phyloP scores from a whole-genome alignment of 139 green algal species.

The Dunaliella primolecta region DNA sequence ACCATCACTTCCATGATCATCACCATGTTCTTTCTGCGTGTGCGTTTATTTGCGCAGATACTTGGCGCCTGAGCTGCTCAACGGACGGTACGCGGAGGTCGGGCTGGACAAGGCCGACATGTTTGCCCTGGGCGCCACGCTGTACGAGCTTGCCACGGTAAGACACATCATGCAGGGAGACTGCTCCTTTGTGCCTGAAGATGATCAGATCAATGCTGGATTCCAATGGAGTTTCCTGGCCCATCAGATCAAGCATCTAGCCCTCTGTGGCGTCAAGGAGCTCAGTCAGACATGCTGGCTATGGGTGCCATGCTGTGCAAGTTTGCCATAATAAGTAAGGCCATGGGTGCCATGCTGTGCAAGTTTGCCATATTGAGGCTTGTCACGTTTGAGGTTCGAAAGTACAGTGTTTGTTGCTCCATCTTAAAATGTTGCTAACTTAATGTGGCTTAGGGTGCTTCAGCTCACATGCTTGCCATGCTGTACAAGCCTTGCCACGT shows the following conservation, averaged over 20 bases:
- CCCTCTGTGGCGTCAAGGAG: no score
- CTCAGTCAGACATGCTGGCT: neutral
- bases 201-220: neutral
- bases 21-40: no score
- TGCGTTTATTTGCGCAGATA: no score
- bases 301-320: neutral
- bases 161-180: neutral
- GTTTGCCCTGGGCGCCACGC: slow-evolving; percentile 80
- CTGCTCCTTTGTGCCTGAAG: neutral
- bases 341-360: neutral
- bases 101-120: slow-evolving; percentile 85
- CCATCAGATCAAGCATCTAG: neutral
- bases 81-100: slow-evolving; percentile 35
- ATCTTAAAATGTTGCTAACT: no score
- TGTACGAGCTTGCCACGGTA: slow-evolving; percentile 76
- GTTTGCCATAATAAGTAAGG: neutral
- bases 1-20: no score
- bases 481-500: no score
- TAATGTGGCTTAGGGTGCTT: no score
- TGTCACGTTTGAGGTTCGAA: neutral
- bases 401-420: no score
- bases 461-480: no score
- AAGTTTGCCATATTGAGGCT: neutral
- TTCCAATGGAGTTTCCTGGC: neutral
- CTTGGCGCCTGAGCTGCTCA: slow-evolving; percentile 79